Base-by-base conservation (phyloP, 1,284 basidiomycete species). In the Wolfiporia cocos region DNA sequence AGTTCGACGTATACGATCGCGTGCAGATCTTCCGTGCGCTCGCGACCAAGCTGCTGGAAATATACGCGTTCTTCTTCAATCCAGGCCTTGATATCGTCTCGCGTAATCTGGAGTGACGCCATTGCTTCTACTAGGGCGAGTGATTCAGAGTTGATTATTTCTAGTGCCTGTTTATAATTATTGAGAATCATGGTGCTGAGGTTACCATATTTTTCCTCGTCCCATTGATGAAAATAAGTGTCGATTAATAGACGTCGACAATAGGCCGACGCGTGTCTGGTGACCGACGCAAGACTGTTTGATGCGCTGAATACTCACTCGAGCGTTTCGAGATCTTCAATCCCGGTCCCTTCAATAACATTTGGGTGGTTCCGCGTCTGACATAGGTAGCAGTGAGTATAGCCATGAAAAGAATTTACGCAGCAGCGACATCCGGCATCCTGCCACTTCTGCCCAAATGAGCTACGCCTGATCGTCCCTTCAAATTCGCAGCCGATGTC, bases 401-500 rank as follows among this genome's bases (percentile, higher is more conserved):
- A 58, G 0, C 63, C 59, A 42, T 66, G 61, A 42, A 66, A 66
- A 1, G 57, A 48, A 21, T 52, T 52, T 5, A 59, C 52, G 20
- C 52, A 53, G 18, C 56, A 46, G 0, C 47, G 43, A 1, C 35
- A n/a, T 0, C 49, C 43, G 20, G 41, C 41, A 3, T 42, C 37
- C 1, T 41, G 42, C 29, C 57, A 58, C 28, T 55, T 49, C 9
- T 47, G 35, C 4, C 56, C 52, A 1, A 64, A 42, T 3, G 51
- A 55, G 23, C 56, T 64, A 10, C 41, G 38, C 2, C 22, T 19
- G 6, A 63, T 43, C 0, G 63, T 68, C 11, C 31, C 44, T n/a
- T 48, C 47, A 38, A 66, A 64, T 0, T 46, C 46, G 41, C 66
- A 68, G 2, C 60, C 64, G 30, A 67, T 64, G 40, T 67, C 61